Percentiles rank a stretch among this genome's conserved stretches.
Evolutionary conservation across 2,329 filamentous ascomycete species (phyloP).

Genomic region (Dactylellina sp.): DNA sequence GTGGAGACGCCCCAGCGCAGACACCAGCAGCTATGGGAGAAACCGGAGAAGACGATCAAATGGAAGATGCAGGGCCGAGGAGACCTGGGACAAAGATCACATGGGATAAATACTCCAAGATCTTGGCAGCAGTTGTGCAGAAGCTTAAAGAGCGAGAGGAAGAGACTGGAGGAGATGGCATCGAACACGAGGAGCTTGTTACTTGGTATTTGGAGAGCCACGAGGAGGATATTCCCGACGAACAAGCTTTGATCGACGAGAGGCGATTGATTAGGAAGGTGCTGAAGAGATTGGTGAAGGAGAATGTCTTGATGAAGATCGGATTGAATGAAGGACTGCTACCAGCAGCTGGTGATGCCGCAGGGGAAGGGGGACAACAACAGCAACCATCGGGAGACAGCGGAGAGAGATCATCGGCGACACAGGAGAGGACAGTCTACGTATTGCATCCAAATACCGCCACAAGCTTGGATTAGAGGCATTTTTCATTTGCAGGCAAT

Average conservation of each 20-base stretch:
- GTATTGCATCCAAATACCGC: constrained; percentile 84
- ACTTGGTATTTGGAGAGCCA: constrained; percentile 93
- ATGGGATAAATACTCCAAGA: constrained; percentile 92
- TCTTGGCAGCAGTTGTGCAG: constrained; percentile 85
- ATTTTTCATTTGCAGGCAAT: not conserved
- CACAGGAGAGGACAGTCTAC: constrained; percentile 74
- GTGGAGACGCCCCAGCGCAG: constrained; percentile 61
- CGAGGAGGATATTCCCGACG: constrained; percentile 81
- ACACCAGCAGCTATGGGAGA: constrained; percentile 62
- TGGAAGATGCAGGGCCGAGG: constrained; percentile 64
- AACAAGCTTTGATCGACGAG: constrained; percentile 84
- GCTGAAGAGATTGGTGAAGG: constrained; percentile 93
- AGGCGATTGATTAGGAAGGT: constrained; percentile 82
- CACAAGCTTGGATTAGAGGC: constrained; percentile 55
- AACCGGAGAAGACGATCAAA: constrained; percentile 62
- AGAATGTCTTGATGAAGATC: constrained; percentile 72
- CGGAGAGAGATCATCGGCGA: constrained; percentile 58
- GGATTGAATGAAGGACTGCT: constrained; percentile 80
- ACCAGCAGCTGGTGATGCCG: constrained; percentile 72
- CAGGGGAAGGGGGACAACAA: constrained; percentile 63
- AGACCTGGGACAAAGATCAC: constrained; percentile 85
- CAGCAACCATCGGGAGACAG: constrained; percentile 38
- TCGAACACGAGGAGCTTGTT: constrained; percentile 83
- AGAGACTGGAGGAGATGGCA: constrained; percentile 77
- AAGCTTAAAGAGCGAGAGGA: constrained; percentile 85